These are phyloP conservation scores for Geranium incanum DNA, from an alignment of 441 rosid genomes.

Conservation along the genomic window DNA sequence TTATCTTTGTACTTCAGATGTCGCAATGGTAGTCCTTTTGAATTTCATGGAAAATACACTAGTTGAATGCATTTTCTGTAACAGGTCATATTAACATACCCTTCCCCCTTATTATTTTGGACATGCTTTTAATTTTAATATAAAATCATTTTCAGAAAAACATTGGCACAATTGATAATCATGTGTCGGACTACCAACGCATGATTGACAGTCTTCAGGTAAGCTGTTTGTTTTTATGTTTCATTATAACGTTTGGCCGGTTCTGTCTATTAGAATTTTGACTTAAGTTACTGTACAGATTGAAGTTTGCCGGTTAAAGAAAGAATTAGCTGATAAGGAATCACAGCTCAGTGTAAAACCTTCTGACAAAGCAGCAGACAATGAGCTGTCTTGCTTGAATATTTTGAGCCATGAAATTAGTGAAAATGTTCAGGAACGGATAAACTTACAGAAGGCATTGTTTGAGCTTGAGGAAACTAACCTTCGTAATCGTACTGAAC, in stretches of 20 bases:
- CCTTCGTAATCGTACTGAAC: conserved; percentile 64
- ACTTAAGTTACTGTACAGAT: conserved; percentile 38
- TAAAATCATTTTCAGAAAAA: conserved; percentile 56
- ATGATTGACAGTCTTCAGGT: conserved; percentile 97
- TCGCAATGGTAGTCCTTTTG: neutral
- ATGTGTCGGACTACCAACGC: conserved; percentile 83
- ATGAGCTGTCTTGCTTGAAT: conserved; percentile 85
- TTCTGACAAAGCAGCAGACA: conserved; percentile 64
- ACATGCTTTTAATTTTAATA: neutral
- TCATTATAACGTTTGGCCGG: neutral
- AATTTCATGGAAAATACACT: neutral
- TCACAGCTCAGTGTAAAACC: conserved; percentile 64
- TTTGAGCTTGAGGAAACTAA: conserved; percentile 91
- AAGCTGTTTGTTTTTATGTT: conserved; percentile 19
- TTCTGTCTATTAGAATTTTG: conserved; percentile 7
- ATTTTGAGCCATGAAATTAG: conserved; percentile 81
- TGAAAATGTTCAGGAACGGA: conserved; percentile 91
- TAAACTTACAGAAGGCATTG: conserved; percentile 86
- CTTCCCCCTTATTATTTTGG: neutral
- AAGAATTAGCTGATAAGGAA: conserved; percentile 83
- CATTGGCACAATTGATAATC: conserved; percentile 76
- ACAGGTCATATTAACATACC: neutral
- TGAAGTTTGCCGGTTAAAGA: conserved; percentile 74
- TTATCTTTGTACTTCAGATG: neutral
- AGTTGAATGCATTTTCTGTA: neutral